Base-by-base conservation (phyloP, 2,329 filamentous ascomycete genomes). In the Penicillium sp. region DNA sequence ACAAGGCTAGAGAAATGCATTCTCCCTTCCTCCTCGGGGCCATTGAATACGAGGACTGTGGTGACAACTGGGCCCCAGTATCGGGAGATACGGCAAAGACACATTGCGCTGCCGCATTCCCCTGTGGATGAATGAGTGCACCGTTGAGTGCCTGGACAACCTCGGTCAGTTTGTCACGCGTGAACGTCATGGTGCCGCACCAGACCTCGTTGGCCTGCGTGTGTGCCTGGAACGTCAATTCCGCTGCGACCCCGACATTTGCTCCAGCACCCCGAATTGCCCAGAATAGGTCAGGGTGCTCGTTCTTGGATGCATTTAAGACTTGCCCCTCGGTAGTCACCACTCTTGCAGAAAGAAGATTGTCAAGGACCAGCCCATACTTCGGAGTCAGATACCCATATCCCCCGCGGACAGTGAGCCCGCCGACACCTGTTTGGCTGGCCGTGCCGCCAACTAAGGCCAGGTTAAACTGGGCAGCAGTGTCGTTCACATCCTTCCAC, bases 361-460 rank as follows among this genome's bases (percentile, higher is more conserved):
- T 76, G 65, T 82, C 81, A 49, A 82, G 78, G 1, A 74, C 74
- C 2, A 86, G 72, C 0, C 85, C 86, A 53, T 83, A 71, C 31
- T 72, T 72, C 1, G 81, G 79, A 13, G 75, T 79, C 10, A 87
- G 69, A 65, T 79, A 79, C 0, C 85, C 83, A 61, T 82, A 83
- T 1, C 84, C 84, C 21, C 83, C 83, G 2, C 82, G 81, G 0
- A 86, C 66, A 0, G 80, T 77, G n/a, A 86, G 69, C 0, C 82
- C 85, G 5, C 81, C 84, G 3, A 86, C 81, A 3, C 85, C 84
- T 1, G 82, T 86, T 56, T 86, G 81, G 34, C 80, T 81, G 5
- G 86, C 81, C 0, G 83, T 85, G 4, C 84, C 83, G 6, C 83
- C 83, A 1, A 85, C 81, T 1, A 82, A 83, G 2, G 83, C 84